Evolutionary conservation across 495 filamentous ascomycete species (phyloP).

Genomic region (Hyaloscypha finlandica): DNA sequence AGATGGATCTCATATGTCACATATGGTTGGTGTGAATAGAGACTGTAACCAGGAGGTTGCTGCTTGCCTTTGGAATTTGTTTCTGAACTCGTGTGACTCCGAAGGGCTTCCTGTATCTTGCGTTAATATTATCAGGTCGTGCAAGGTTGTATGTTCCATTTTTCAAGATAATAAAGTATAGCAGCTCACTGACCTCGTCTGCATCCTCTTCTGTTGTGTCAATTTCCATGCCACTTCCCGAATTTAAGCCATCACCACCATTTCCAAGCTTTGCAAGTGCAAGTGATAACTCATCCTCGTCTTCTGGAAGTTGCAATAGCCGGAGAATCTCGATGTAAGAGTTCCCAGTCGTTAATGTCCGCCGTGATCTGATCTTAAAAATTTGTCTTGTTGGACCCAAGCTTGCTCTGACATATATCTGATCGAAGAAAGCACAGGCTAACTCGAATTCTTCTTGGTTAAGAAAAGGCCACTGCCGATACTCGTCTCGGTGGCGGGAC

Average conservation of each 20-base stretch:
- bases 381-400: constrained; percentile 46
- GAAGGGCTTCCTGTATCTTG: constrained; percentile 21
- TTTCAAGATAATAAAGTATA: neutral
- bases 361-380: constrained; percentile 33
- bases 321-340: constrained; percentile 52
- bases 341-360: constrained; percentile 28
- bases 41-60: constrained; percentile 21
- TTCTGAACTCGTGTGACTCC: constrained; percentile 17
- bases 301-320: constrained; percentile 42
- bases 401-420: constrained; percentile 53
- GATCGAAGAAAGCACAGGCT: constrained; percentile 59
- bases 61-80: neutral
- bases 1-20: constrained; percentile 63
- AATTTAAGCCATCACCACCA: constrained; percentile 5
- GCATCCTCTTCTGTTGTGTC: constrained; percentile 48
- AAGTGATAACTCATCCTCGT: constrained; percentile 44
- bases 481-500: constrained; percentile 27
- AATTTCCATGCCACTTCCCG: constrained; percentile 28
- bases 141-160: no score
- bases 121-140: neutral
- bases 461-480: constrained; percentile 55
- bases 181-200: constrained; percentile 39
- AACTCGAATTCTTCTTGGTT: constrained; percentile 58
- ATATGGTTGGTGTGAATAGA: constrained; percentile 40
- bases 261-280: constrained; percentile 43